Conservation (phyloP, 768 basidiomycete genomes). For the Serendipita sp. region DNA sequence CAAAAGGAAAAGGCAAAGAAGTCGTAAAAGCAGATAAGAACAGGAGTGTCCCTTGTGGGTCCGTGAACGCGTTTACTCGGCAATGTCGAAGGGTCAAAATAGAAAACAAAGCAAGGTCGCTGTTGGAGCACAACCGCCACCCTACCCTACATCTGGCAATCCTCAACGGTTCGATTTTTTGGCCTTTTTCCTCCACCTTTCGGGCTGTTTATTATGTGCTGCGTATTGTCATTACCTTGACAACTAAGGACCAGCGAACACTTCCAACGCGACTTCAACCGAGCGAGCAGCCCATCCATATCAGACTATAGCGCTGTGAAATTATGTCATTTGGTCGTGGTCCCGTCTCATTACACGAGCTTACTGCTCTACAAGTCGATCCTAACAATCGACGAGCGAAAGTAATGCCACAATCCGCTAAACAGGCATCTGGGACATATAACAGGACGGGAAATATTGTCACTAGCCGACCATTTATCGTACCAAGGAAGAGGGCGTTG, state of each 20-base stretch:
- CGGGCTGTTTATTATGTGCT: background rate
- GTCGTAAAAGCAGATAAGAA: background rate
- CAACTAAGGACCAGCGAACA: too few relatives aligned
- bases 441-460: background rate
- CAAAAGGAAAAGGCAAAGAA: background rate
- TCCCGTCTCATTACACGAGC: background rate
- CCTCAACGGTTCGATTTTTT: background rate
- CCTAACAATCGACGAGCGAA: background rate
- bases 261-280: too few relatives aligned
- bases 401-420: background rate
- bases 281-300: too few relatives aligned
- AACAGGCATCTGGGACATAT: background rate
- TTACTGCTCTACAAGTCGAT: constrained; percentile 1
- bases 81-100: background rate
- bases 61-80: background rate
- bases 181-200: background rate
- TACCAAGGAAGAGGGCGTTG: background rate
- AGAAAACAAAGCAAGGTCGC: background rate
- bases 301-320: too few relatives aligned
- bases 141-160: background rate
- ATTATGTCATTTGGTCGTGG: too few relatives aligned
- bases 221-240: too few relatives aligned
- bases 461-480: background rate
- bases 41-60: background rate
- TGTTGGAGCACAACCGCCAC: background rate